phyloP scores from a whole-genome alignment of 2,329 filamentous ascomycete species.

The Penicillium sp. region DNA sequence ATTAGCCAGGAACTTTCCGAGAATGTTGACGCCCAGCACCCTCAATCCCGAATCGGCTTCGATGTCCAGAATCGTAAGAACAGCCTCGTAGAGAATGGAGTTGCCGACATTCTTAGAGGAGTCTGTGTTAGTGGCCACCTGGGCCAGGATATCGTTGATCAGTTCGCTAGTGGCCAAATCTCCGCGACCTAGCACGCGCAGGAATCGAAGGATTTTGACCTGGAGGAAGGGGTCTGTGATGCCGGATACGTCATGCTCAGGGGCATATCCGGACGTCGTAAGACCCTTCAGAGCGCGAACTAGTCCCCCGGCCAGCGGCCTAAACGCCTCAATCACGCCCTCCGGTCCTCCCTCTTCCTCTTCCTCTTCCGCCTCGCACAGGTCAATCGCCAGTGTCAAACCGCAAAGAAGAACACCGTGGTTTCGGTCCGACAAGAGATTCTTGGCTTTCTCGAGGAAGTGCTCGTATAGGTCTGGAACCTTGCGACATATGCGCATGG shows the following conservation, averaged over 20 bases:
- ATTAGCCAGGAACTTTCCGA: constrained; percentile 98
- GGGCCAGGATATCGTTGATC: constrained; percentile 97
- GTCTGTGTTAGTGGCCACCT: constrained; percentile 97
- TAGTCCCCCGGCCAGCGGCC: constrained; percentile 77
- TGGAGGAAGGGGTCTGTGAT: constrained; percentile 98
- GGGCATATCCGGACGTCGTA: constrained; percentile 92
- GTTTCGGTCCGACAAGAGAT: constrained; percentile 87
- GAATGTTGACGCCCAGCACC: constrained; percentile 94
- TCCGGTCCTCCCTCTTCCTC: constrained; percentile 89
- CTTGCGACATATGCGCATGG: constrained; percentile 98
- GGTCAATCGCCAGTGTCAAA: constrained; percentile 82
- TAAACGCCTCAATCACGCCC: constrained; percentile 87
- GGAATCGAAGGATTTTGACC: constrained; percentile 87
- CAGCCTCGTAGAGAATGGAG: constrained; percentile 95
- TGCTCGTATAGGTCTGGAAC: constrained; percentile 97
- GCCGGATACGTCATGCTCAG: constrained; percentile 96
- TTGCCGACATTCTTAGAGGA: constrained; percentile 98
- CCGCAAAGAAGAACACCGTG: constrained; percentile 94
- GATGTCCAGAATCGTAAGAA: constrained; percentile 95
- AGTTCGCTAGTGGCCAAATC: constrained; percentile 88
- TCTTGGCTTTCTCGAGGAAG: constrained; percentile 90
- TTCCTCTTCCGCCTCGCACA: constrained; percentile 93
- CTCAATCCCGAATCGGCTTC: constrained; percentile 94
- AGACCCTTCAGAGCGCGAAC: constrained; percentile 90
- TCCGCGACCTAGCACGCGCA: constrained; percentile 83